A percentile compares a stretch with the other conserved stretches of the same genome.
phyloP scores from a whole-genome alignment of 768 basidiomycete genomes.

The Auriscalpium microsporum region DNA sequence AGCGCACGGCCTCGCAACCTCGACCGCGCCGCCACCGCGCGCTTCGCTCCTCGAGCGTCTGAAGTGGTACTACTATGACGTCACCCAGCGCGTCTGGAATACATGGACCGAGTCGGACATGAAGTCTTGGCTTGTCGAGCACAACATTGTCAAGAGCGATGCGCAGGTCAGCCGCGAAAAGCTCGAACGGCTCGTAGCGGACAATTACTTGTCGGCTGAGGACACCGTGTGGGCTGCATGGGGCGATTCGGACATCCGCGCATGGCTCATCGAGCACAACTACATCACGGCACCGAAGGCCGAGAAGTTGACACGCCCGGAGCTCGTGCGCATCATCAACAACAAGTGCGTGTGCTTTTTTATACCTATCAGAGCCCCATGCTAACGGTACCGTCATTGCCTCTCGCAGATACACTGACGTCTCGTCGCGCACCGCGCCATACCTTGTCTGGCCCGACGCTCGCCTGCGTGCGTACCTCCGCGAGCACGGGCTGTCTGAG shows the following conservation, averaged over 20 bases:
- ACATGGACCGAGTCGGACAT: slow-evolving; percentile 76
- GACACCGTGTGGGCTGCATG: slow-evolving; percentile 62
- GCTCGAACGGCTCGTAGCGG: slow-evolving; percentile 65
- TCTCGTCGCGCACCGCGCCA: slow-evolving; percentile 35
- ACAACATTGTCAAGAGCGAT: slow-evolving; percentile 65
- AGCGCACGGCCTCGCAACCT: slow-evolving; percentile 62
- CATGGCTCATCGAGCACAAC: slow-evolving; percentile 69
- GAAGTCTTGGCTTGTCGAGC: slow-evolving; percentile 70
- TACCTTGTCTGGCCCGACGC: slow-evolving; percentile 93
- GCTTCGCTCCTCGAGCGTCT: slow-evolving; percentile 57
- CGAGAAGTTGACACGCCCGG: slow-evolving; percentile 57
- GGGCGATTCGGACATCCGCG: slow-evolving; percentile 62
- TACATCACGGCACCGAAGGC: slow-evolving; percentile 42
- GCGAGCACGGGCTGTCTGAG: slow-evolving; percentile 68
- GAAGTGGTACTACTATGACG: slow-evolving; percentile 69
- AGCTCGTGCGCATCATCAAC: slow-evolving; percentile 65
- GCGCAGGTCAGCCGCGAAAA: slow-evolving; percentile 64
- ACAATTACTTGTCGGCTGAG: slow-evolving; percentile 56
- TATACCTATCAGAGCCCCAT: background rate
- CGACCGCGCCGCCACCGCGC: slow-evolving; percentile 41
- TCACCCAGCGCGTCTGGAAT: slow-evolving; percentile 37
- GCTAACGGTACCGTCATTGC: background rate
- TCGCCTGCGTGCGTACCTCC: slow-evolving; percentile 80
- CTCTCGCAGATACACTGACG: slow-evolving; percentile 44
- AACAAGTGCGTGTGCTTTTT: slow-evolving; percentile 42